These are phyloP conservation scores for Nakazawaea wyomingensis DNA, from an alignment of 805 yeast genomes.

Conservation along the genomic window DNA sequence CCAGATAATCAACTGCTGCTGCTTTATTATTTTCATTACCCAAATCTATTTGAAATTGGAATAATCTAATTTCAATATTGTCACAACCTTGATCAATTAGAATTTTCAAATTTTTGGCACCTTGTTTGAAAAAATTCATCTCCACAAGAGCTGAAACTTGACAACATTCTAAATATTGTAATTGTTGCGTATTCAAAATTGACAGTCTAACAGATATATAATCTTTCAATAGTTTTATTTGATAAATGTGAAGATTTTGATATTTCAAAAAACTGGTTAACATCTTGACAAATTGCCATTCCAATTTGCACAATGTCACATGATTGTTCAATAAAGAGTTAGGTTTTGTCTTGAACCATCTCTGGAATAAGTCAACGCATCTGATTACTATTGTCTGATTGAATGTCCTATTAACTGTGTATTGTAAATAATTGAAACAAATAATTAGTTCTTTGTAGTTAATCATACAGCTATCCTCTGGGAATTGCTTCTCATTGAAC, in stretches of 20 bases:
- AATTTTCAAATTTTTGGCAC: conserved; percentile 15
- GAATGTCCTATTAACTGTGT: conserved; percentile 21
- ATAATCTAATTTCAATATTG: not conserved
- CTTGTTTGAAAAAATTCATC: conserved; percentile 13
- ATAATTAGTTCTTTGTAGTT: conserved; percentile 14
- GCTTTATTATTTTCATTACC: conserved; percentile 12
- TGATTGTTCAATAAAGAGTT: conserved; percentile 1
- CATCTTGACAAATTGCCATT: conserved; percentile 24
- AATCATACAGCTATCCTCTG: conserved; percentile 13
- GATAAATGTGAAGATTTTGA: conserved; percentile 16
- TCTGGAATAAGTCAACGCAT: conserved; percentile 16
- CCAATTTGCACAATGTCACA: conserved; percentile 20
- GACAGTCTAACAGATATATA: conserved; percentile 6
- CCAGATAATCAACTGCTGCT: not conserved
- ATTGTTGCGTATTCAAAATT: conserved; percentile 8
- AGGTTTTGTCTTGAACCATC: conserved; percentile 14
- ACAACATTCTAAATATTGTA: conserved; percentile 2
- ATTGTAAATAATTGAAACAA: conserved; percentile 23
- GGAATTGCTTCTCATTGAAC: conserved; percentile 10
- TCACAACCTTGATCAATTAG: conserved; percentile 8
- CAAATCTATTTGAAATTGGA: conserved; percentile 12
- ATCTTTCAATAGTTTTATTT: conserved; percentile 14
- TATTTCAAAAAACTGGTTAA: conserved; percentile 22
- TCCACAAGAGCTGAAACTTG: conserved; percentile 6
- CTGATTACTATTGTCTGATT: conserved; percentile 20